phyloP scores from a whole-genome alignment of 768 basidiomycete species.

The Pisolithus tinctorius region DNA sequence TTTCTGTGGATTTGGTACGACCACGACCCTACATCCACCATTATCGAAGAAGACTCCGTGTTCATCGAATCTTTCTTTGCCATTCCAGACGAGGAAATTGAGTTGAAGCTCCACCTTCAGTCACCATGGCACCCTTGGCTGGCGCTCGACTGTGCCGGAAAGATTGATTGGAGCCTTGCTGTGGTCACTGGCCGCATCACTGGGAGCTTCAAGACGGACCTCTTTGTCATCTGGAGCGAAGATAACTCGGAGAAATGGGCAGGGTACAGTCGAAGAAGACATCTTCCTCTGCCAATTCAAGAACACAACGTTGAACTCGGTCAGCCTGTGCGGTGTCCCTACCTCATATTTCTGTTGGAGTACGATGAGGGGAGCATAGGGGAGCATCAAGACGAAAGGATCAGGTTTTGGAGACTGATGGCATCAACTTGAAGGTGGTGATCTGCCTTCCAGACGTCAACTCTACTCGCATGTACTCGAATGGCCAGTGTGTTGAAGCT shows the following conservation, averaged over 20 bases:
- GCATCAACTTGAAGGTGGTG: conserved; percentile 91
- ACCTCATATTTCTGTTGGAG: conserved; percentile 85
- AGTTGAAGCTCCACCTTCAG: conserved; percentile 48
- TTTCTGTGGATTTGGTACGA: no score
- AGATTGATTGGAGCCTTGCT: conserved; percentile 93
- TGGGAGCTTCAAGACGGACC: conserved; percentile 89
- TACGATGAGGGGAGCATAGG: conserved; percentile 78
- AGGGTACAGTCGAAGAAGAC: conserved; percentile 79
- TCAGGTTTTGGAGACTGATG: conserved; percentile 97
- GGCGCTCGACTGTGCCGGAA: conserved; percentile 92
- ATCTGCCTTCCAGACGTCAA: conserved; percentile 96
- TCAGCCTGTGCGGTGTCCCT: conserved; percentile 93
- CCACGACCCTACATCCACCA: no score
- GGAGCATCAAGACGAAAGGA: conserved; percentile 64
- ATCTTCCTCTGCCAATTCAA: conserved; percentile 94
- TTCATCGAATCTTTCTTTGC: no score
- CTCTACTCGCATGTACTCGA: conserved; percentile 88
- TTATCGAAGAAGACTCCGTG: no score
- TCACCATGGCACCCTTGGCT: conserved; percentile 97
- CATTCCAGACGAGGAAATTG: no score
- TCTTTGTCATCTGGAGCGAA: conserved; percentile 98
- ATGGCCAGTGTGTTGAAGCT: conserved; percentile 85
- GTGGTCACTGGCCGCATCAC: conserved; percentile 96
- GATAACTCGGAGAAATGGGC: conserved; percentile 93
- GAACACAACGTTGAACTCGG: conserved; percentile 92